Evolutionary conservation across 2,329 filamentous ascomycete genomes (phyloP).

Genomic region (Exophiala bonariae): DNA sequence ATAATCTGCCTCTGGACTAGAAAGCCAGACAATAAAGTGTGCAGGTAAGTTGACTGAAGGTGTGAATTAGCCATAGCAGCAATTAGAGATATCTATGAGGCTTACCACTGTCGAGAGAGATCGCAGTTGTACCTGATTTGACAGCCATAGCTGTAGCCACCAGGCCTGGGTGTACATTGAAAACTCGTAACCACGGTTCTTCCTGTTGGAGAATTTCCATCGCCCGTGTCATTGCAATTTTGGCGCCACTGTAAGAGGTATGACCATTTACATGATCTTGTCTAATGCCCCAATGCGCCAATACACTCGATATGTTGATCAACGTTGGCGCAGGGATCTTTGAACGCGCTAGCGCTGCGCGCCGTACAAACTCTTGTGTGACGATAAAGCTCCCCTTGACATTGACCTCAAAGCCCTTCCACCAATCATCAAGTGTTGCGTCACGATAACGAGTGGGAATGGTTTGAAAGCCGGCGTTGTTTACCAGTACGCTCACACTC

Average conservation of each 20-base stretch:
- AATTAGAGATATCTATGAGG: neutral
- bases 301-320: constrained; percentile 3
- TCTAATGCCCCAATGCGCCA: constrained; percentile 4
- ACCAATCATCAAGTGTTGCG: constrained; percentile 6
- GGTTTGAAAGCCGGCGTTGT: constrained; percentile 3
- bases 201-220: constrained; percentile 83
- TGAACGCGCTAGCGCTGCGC: neutral
- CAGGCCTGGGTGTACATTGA: constrained; percentile 25
- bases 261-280: neutral
- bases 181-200: constrained; percentile 20
- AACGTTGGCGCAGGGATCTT: neutral
- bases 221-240: constrained; percentile 74
- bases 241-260: constrained; percentile 1
- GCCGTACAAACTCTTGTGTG: constrained; percentile 3
- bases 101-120: constrained; percentile 4
- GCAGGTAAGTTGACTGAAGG: constrained; percentile 33
- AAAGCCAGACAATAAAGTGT: constrained; percentile 47
- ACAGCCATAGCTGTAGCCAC: constrained; percentile 24
- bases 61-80: neutral
- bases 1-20: constrained; percentile 47
- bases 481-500: constrained; percentile 7
- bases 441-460: neutral
- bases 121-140: constrained; percentile 6
- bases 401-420: constrained; percentile 14
- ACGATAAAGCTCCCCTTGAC: constrained; percentile 6